Evolutionary conservation across 306 rosid species (phyloP).

Genomic region (Pueraria montana): DNA sequence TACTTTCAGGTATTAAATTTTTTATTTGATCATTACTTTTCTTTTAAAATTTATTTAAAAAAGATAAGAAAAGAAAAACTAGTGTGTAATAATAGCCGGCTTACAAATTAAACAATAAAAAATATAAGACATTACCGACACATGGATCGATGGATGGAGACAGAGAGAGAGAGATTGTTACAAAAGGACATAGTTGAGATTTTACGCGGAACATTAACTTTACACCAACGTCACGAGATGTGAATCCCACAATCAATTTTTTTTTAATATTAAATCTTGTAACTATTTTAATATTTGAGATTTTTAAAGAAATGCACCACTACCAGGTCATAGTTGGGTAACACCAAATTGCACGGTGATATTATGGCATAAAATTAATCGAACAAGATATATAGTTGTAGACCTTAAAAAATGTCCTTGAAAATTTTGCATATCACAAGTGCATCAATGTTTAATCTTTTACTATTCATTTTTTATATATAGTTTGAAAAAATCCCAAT

Average conservation of each 20-base stretch:
- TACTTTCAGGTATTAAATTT: neutral
- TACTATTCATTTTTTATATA: neutral
- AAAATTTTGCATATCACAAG: too few relatives aligned
- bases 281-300: neutral
- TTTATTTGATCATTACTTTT: neutral
- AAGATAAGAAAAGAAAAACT: too few relatives aligned
- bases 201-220: neutral
- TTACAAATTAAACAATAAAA: neutral
- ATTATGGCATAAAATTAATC: neutral
- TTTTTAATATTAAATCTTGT: neutral
- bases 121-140: neutral
- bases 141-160: neutral
- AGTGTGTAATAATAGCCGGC: neutral
- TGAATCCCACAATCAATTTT: neutral
- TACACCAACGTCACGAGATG: neutral
- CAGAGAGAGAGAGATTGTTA: neutral
- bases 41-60: neutral
- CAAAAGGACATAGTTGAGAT: neutral
- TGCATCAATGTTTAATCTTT: too few relatives aligned
- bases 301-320: conserved; percentile 7
- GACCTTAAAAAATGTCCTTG: too few relatives aligned
- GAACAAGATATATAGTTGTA: too few relatives aligned
- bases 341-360: conserved; percentile 25
- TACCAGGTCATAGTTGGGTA: conserved; percentile 35
- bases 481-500: neutral